Conservation (phyloP, 2,329 filamentous ascomycete species). For the Colletotrichum sp. region DNA sequence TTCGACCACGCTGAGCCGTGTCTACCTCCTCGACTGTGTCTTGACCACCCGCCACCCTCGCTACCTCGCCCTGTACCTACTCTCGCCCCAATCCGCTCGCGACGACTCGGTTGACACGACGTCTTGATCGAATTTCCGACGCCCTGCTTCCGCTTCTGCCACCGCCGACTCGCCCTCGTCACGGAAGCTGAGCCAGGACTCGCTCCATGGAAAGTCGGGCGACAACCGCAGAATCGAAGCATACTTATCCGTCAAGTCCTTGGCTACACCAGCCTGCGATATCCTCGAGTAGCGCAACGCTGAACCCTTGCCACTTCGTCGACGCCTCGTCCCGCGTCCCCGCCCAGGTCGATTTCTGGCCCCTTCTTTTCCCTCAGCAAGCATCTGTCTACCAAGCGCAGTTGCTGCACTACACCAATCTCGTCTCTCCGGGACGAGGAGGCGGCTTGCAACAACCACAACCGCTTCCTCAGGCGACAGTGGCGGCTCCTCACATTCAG, state of each 20-base stretch:
- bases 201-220: constrained; percentile 58
- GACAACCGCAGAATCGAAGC: constrained; percentile 52
- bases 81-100: background rate
- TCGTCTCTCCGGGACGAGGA: constrained; percentile 62
- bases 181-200: constrained; percentile 30
- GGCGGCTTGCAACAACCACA: constrained; percentile 59
- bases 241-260: constrained; percentile 47
- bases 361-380: constrained; percentile 64
- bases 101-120: background rate
- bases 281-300: constrained; percentile 29
- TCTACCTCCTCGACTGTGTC: background rate
- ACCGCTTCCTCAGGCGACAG: constrained; percentile 51
- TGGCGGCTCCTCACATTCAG: constrained; percentile 62
- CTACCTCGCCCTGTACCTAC: background rate
- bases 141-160: constrained; percentile 8
- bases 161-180: constrained; percentile 2
- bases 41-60: background rate
- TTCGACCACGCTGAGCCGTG: constrained; percentile 7
- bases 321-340: constrained; percentile 27
- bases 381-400: constrained; percentile 65
- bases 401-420: constrained; percentile 69
- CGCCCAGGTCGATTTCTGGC: constrained; percentile 57
- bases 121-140: constrained; percentile 5
- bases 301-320: constrained; percentile 22
- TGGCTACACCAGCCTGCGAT: constrained; percentile 38